phyloP scores from a whole-genome alignment of 2,329 filamentous ascomycete species.

The Colletotrichum echinochloae region DNA sequence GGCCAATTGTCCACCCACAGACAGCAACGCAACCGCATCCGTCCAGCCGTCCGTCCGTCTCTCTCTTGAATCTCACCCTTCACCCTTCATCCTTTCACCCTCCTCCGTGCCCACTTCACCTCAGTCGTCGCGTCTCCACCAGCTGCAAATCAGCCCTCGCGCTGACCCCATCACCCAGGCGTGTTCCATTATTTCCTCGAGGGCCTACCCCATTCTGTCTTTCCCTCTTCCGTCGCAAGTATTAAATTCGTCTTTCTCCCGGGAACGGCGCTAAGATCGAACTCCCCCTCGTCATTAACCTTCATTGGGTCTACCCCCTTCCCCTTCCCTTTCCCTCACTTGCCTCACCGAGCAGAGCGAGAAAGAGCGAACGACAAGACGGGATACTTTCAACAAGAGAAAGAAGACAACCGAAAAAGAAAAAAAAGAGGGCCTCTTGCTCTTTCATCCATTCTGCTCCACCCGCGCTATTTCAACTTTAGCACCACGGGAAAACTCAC shows the following conservation, averaged over 20 bases:
- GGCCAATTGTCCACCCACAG: constrained; percentile 15
- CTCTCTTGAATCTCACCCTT: constrained; percentile 12
- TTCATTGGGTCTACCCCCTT: constrained; percentile 42
- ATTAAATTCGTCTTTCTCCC: constrained; percentile 42
- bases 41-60: background rate
- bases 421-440: constrained; percentile 14
- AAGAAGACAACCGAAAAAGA: background rate
- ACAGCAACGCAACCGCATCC: background rate
- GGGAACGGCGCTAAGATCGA: constrained; percentile 43
- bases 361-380: constrained; percentile 9
- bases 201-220: constrained; percentile 36
- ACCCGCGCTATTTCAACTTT: constrained; percentile 21
- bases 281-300: constrained; percentile 42
- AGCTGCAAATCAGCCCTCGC: constrained; percentile 39
- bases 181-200: constrained; percentile 35
- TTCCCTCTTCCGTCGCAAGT: constrained; percentile 39
- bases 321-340: constrained; percentile 31
- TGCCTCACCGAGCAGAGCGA: constrained; percentile 25
- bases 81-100: constrained; percentile 15
- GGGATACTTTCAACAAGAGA: constrained; percentile 16
- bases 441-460: constrained; percentile 16
- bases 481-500: constrained; percentile 13
- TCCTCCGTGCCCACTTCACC: constrained; percentile 5
- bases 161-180: constrained; percentile 32
- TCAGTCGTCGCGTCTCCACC: constrained; percentile 38